A percentile compares a stretch with the other conserved stretches of the same genome.
These are phyloP conservation scores for Lactifluus volemus DNA, from an alignment of 768 basidiomycete species.

Conservation along the genomic window DNA sequence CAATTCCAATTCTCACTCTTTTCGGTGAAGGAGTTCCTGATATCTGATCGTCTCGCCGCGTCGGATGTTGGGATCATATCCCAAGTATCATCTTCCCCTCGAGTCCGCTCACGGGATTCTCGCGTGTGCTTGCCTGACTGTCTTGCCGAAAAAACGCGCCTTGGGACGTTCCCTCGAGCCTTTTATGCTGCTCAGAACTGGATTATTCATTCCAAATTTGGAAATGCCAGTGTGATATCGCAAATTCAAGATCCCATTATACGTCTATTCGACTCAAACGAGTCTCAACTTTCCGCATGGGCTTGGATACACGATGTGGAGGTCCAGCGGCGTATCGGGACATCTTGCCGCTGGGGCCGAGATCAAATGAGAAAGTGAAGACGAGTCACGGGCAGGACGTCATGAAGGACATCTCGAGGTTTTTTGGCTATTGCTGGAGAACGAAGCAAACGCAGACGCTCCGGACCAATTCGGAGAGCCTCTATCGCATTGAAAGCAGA, in stretches of 20 bases:
- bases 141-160: neutral
- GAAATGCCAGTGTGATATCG: too few relatives aligned
- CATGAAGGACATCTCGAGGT: neutral
- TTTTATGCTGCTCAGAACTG: neutral
- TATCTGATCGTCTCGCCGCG: neutral
- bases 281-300: neutral
- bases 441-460: too few relatives aligned
- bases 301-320: neutral
- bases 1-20: neutral
- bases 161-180: neutral
- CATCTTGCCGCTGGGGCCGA: too few relatives aligned
- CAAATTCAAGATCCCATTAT: neutral
- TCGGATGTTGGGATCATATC: neutral
- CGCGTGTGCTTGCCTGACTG: neutral
- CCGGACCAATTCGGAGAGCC: too few relatives aligned
- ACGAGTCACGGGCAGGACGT: too few relatives aligned
- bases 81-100: neutral
- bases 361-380: too few relatives aligned
- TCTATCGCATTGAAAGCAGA: too few relatives aligned
- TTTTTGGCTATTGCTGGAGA: too few relatives aligned
- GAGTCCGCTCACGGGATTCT: neutral
- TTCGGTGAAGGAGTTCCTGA: neutral
- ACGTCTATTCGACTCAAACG: neutral
- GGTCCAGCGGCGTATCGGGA: neutral
- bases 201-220: neutral